A percentile compares a stretch with the other conserved stretches of the same genome.
These are phyloP conservation scores for Xylaria sp. DNA, from an alignment of 2,329 filamentous ascomycete genomes.

Conservation along the genomic window DNA sequence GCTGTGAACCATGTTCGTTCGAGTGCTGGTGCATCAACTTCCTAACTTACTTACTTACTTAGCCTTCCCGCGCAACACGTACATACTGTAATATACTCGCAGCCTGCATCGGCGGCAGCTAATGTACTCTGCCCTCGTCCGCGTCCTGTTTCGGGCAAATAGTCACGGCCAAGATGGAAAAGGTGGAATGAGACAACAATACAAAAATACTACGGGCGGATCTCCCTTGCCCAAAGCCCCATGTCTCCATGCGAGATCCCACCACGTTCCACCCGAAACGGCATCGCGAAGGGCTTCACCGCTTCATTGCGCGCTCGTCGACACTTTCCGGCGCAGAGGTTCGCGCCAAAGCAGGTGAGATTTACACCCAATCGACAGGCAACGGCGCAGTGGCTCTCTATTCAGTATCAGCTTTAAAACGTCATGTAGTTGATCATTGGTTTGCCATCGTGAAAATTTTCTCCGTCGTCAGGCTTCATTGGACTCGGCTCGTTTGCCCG, in stretches of 20 bases:
- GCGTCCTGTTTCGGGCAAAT: conserved; percentile 20
- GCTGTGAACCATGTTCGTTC: background rate
- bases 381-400: conserved; percentile 24
- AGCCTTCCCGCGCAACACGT: conserved; percentile 36
- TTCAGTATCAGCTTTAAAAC: conserved; percentile 13
- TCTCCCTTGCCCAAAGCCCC: conserved; percentile 28
- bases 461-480: conserved; percentile 20
- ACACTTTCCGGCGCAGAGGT: conserved; percentile 36
- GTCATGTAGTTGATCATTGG: conserved; percentile 22
- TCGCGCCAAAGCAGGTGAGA: conserved; percentile 37
- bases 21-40: conserved; percentile 16
- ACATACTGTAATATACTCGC: conserved; percentile 9
- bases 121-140: conserved; percentile 33
- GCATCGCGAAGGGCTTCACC: conserved; percentile 48
- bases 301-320: conserved; percentile 41
- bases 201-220: conserved; percentile 30
- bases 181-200: conserved; percentile 29
- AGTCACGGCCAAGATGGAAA: conserved; percentile 12
- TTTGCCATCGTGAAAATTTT: conserved; percentile 34
- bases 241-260: conserved; percentile 40
- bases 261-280: conserved; percentile 42
- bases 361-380: conserved; percentile 35
- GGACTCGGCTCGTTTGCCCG: conserved; percentile 19
- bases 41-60: background rate
- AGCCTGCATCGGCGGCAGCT: conserved; percentile 41